Evolutionary conservation across 208 protist species (phyloP).

Genomic region (Blechomonas ayalai): DNA sequence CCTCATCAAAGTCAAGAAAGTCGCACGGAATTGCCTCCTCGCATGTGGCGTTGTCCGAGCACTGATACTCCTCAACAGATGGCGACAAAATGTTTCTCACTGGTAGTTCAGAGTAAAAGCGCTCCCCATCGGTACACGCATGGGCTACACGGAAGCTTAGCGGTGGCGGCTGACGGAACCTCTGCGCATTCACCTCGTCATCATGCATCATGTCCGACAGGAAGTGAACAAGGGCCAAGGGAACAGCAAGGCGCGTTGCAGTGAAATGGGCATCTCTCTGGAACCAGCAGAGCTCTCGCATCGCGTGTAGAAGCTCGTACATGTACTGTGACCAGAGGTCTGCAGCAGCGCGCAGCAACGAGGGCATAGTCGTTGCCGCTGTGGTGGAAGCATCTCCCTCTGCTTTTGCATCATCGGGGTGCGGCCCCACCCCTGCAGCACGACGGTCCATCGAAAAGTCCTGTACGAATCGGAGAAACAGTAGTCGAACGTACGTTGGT

Average conservation of each 20-base stretch:
- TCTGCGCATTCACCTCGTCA: neutral
- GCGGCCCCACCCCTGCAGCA: too few species aligned
- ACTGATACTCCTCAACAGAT: too few species aligned
- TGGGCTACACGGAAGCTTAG: neutral
- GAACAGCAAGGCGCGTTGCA: conserved; percentile 44
- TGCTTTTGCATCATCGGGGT: neutral
- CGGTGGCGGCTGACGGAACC: neutral
- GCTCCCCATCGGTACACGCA: neutral
- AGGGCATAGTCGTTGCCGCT: neutral
- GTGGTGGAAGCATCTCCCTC: neutral
- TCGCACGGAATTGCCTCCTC: too few species aligned
- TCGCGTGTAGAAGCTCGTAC: conserved; percentile 33
- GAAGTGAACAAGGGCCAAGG: conserved; percentile 45
- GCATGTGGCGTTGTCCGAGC: too few species aligned
- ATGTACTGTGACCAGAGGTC: conserved; percentile 37
- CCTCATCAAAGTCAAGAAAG: too few species aligned
- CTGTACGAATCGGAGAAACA: conserved; percentile 59
- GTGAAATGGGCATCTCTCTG: conserved; percentile 38
- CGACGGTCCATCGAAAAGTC: conserved; percentile 11
- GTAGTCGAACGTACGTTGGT: conserved; percentile 47
- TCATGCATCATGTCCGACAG: conserved; percentile 2
- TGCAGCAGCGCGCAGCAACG: conserved; percentile 7
- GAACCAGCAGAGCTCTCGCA: conserved; percentile 46
- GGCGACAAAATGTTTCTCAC: too few species aligned
- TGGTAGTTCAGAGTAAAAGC: too few species aligned